Evolutionary conservation across 2,329 filamentous ascomycete genomes (phyloP), one percentile per base, ranked within the genome.

Genomic region (Scopulariopsis brevicaulis): DNA sequence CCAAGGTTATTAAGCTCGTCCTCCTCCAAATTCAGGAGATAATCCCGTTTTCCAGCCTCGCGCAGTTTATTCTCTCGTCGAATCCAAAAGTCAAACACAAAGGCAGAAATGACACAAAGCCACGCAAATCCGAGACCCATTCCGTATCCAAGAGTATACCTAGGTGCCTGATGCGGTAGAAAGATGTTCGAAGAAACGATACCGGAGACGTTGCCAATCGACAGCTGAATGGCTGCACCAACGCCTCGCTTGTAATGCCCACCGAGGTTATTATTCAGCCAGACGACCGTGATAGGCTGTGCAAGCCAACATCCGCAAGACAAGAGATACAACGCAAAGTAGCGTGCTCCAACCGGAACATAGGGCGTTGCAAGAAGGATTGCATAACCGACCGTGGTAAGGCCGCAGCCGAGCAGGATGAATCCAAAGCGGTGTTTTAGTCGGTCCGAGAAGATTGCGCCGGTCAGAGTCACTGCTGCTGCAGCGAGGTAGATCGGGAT

Each of bases 191-290:
- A 73, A 0, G 75, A 75, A 14, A 81, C 69, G 54, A 81, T 75
- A 3, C 78, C 78, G 0, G 72, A 75, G 8, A 74, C 61, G 64
- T 81, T 81, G 14, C 79, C 79, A 5, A 80, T 70, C 59, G 74
- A 62, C 62, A 79, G 73, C 70, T 76, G 76, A 60, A 82, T 71
- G 18, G 79, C 80, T 22, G 78, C 73, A 6, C 74, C 73, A 32
- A 84, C 72, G 0, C 74, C 71, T 20, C 79, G 74, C 69, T 84
- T 84, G 66, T 81, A 83, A 64, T 82, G 79, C 1, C 80, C 80
- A 1, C 73, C 74, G 62, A 82, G 73, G 61, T 80, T 80, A 64
- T 84, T 83, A 59, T 73, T 74, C 24, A 84, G 69, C 81, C 81
- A 85, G 7, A 73, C 77, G 28, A 84, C 68, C 1, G 74, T 72